These are phyloP conservation scores for Phaeolepiota aurea DNA, from an alignment of 768 basidiomycete genomes.

Conservation along the genomic window DNA sequence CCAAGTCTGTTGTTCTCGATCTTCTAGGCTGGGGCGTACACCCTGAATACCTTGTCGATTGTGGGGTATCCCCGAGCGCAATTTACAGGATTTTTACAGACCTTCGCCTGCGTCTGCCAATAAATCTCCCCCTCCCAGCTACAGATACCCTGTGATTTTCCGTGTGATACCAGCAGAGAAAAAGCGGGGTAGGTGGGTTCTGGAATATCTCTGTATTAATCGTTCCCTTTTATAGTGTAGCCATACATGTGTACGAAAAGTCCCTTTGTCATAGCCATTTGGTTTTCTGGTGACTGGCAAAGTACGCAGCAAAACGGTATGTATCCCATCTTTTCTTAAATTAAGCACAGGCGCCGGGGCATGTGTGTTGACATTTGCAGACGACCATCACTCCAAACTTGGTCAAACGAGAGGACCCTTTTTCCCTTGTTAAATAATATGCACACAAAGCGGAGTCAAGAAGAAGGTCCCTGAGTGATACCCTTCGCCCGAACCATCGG, in stretches of 20 bases:
- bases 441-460: not conserved
- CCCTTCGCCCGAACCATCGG: not conserved
- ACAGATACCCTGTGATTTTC: no score
- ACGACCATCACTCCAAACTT: no score
- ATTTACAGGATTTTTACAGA: slow-evolving; percentile 35
- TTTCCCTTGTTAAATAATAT: not conserved
- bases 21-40: slow-evolving; percentile 48
- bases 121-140: slow-evolving; percentile 10
- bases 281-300: no score
- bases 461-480: not conserved
- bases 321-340: no score
- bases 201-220: not conserved
- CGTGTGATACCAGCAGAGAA: not conserved
- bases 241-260: not conserved
- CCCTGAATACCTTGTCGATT: slow-evolving; percentile 37
- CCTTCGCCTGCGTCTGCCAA: slow-evolving; percentile 27
- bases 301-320: no score
- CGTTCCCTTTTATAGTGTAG: not conserved
- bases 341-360: not conserved
- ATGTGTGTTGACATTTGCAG: no score
- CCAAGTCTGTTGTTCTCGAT: slow-evolving; percentile 42
- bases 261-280: no score
- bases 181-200: not conserved
- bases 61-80: slow-evolving; percentile 29
- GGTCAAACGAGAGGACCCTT: not conserved